Percentiles rank a stretch among this genome's conserved stretches.
phyloP scores from a whole-genome alignment of 164 flowering plant species.

The Vitis amurensis region DNA sequence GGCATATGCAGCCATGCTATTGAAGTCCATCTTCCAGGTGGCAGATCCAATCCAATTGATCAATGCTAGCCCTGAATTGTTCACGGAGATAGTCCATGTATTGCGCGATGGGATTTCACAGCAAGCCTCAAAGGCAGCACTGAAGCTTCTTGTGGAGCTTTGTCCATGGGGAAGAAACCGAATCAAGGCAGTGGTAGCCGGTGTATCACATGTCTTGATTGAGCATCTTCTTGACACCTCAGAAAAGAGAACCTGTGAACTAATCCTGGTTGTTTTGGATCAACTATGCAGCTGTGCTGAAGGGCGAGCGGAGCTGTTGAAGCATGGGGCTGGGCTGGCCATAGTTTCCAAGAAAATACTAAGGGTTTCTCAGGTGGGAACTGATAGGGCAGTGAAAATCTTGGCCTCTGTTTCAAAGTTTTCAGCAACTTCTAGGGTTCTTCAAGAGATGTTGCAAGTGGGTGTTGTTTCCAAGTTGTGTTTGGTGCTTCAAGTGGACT shows the following conservation, averaged over 20 bases:
- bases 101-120: conserved; percentile 53
- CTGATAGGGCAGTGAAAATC: conserved; percentile 64
- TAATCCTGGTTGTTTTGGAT: conserved; percentile 46
- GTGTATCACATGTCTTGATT: conserved; percentile 51
- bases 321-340: conserved; percentile 72
- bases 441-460: conserved; percentile 77
- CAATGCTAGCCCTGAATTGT: conserved; percentile 26
- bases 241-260: conserved; percentile 50
- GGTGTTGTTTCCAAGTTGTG: conserved; percentile 87
- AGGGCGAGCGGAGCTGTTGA: conserved; percentile 68
- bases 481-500: conserved; percentile 63
- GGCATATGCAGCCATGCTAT: conserved; percentile 39
- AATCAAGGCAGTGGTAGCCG: conserved; percentile 60
- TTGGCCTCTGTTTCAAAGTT: conserved; percentile 49
- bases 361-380: conserved; percentile 69
- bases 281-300: conserved; percentile 74
- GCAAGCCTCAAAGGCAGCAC: conserved; percentile 52
- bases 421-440: conserved; percentile 50
- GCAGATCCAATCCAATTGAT: conserved; percentile 53
- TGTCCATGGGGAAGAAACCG: conserved; percentile 81
- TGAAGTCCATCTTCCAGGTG: conserved; percentile 43
- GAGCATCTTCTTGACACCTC: conserved; percentile 49
- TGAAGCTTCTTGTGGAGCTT: conserved; percentile 54
- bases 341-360: conserved; percentile 76
- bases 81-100: conserved; percentile 32